phyloP scores from a whole-genome alignment of 1,284 basidiomycete species.

The Tilletia walkeri region DNA sequence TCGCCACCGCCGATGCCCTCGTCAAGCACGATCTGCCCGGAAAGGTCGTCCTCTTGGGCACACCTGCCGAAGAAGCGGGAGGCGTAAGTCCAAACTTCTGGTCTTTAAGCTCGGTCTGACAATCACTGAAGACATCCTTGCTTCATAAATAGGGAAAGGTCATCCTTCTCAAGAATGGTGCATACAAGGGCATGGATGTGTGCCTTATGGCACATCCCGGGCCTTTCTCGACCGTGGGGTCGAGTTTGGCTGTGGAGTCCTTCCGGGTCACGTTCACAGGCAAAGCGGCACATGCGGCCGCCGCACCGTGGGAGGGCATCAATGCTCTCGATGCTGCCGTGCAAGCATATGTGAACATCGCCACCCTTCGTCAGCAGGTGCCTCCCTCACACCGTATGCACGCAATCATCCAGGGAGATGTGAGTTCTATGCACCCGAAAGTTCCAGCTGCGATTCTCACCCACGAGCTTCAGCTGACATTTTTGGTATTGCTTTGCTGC shows the following conservation, averaged over 20 bases:
- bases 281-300: conserved; percentile 46
- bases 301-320: conserved; percentile 75
- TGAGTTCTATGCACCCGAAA: conserved; percentile 26
- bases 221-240: conserved; percentile 57
- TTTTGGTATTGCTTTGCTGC: not conserved
- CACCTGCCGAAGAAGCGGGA: conserved; percentile 75
- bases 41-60: conserved; percentile 75
- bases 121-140: conserved; percentile 47
- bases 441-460: not conserved
- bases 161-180: conserved; percentile 69
- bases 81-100: conserved; percentile 2
- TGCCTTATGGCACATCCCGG: conserved; percentile 68
- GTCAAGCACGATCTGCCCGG: conserved; percentile 66
- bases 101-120: conserved; percentile 53
- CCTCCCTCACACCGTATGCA: conserved; percentile 63
- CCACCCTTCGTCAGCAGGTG: conserved; percentile 72
- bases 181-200: conserved; percentile 72
- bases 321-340: conserved; percentile 83
- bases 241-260: conserved; percentile 61
- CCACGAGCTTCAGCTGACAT: not conserved
- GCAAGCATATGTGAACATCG: conserved; percentile 72
- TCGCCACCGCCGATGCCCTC: conserved; percentile 70
- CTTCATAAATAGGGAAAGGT: conserved; percentile 66
- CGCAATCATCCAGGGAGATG: conserved; percentile 55
- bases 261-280: conserved; percentile 38